A percentile compares a stretch with the other conserved stretches of the same genome.
Conservation (phyloP, 2,329 filamentous ascomycete genomes). For the Aspergillus pseudonomiae region DNA sequence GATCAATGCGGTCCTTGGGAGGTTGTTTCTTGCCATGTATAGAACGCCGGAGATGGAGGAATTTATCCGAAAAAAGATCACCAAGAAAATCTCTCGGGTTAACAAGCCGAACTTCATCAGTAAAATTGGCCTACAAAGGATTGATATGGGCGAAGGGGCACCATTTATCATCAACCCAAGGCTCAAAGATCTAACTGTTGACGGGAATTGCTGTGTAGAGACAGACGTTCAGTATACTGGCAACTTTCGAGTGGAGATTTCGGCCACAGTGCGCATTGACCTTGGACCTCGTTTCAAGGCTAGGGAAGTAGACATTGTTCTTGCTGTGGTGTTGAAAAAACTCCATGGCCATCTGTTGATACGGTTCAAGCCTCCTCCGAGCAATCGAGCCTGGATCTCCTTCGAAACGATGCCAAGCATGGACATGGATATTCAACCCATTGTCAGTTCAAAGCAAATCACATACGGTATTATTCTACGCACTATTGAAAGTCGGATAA, state of each 20-base stretch:
- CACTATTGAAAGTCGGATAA: constrained; percentile 92
- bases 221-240: constrained; percentile 87
- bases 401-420: constrained; percentile 94
- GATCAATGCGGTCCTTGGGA: constrained; percentile 88
- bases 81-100: constrained; percentile 93
- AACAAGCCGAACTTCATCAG: constrained; percentile 90
- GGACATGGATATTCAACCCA: constrained; percentile 91
- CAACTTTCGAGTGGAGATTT: constrained; percentile 85
- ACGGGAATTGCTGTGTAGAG: constrained; percentile 86
- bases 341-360: constrained; percentile 83
- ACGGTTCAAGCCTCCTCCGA: constrained; percentile 91
- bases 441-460: constrained; percentile 92
- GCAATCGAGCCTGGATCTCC: constrained; percentile 93
- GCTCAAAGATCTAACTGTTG: constrained; percentile 84
- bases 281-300: constrained; percentile 86
- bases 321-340: constrained; percentile 82
- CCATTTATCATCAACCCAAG: constrained; percentile 88
- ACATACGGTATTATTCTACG: constrained; percentile 90
- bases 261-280: constrained; percentile 90
- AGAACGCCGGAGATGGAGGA: constrained; percentile 80
- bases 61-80: constrained; percentile 80
- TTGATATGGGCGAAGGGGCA: constrained; percentile 83
- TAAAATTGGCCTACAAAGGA: constrained; percentile 76
- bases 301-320: constrained; percentile 82
- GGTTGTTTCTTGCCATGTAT: constrained; percentile 85